A percentile compares a stretch with the other conserved stretches of the same genome.
Conservation (phyloP, 768 basidiomycete genomes). For the Suillus americanus region DNA sequence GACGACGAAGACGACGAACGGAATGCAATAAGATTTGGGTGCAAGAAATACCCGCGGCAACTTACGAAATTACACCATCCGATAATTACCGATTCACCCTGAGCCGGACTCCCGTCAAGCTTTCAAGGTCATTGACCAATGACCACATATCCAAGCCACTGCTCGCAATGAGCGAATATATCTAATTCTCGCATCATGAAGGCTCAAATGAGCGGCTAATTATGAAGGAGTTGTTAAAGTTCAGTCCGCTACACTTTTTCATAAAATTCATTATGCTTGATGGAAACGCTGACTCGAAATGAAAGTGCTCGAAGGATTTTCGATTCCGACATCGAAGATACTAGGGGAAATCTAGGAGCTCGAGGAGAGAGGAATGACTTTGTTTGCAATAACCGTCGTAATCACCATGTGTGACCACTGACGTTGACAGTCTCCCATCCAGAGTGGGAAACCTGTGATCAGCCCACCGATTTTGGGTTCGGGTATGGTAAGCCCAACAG, state of each 20-base stretch:
- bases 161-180: not conserved
- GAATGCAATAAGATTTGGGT: conserved; percentile 13
- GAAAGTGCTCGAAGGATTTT: no score
- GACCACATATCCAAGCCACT: not conserved
- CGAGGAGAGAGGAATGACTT: conserved; percentile 54
- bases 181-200: no score
- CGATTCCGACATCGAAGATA: no score
- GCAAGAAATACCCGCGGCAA: conserved; percentile 31
- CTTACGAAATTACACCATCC: not conserved
- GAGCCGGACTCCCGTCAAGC: no score
- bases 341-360: no score
- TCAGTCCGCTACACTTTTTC: no score
- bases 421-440: conserved; percentile 77
- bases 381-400: conserved; percentile 99
- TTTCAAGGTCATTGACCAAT: not conserved
- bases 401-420: conserved; percentile 87
- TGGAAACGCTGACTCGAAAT: no score
- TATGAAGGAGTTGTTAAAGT: no score
- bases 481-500: not conserved
- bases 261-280: no score
- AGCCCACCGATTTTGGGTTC: conserved; percentile 48
- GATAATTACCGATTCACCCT: not conserved
- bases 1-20: conserved; percentile 19
- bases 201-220: no score
- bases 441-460: conserved; percentile 69